Conservation (phyloP, 2,329 filamentous ascomycete species). For the Plenodomus biglobosus region DNA sequence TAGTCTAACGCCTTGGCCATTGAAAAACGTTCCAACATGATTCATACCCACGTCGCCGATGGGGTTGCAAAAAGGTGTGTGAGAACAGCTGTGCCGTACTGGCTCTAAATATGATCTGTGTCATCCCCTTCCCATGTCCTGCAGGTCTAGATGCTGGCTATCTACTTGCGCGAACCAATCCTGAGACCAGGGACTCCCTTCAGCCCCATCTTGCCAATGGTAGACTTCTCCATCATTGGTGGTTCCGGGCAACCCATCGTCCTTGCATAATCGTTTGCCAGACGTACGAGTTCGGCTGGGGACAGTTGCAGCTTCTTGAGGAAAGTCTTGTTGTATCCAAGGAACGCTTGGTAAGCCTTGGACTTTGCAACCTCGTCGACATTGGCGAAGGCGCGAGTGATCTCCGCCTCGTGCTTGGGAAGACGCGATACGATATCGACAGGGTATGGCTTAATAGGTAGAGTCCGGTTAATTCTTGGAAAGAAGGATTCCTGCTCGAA, state of each 20-base stretch:
- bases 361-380: constrained; percentile 47
- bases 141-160: neutral
- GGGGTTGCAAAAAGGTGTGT: neutral
- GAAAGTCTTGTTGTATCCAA: constrained; percentile 52
- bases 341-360: constrained; percentile 51
- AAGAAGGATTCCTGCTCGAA: constrained; percentile 57
- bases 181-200: constrained; percentile 49
- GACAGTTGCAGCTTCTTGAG: constrained; percentile 47
- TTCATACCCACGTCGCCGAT: neutral
- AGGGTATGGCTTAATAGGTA: constrained; percentile 56
- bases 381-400: constrained; percentile 38
- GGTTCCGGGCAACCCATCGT: constrained; percentile 51
- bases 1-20: neutral
- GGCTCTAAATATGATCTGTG: neutral
- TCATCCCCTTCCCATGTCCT: neutral
- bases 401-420: constrained; percentile 31
- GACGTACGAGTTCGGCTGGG: constrained; percentile 44
- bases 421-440: constrained; percentile 45
- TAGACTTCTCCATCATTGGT: constrained; percentile 49
- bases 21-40: neutral
- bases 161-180: constrained; percentile 28
- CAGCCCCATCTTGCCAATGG: constrained; percentile 53
- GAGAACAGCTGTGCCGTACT: neutral
- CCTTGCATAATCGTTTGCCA: constrained; percentile 49
- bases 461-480: constrained; percentile 50